These are phyloP conservation scores for Verticillium longisporum DNA, from an alignment of 2,329 filamentous ascomycete species.

Conservation along the genomic window DNA sequence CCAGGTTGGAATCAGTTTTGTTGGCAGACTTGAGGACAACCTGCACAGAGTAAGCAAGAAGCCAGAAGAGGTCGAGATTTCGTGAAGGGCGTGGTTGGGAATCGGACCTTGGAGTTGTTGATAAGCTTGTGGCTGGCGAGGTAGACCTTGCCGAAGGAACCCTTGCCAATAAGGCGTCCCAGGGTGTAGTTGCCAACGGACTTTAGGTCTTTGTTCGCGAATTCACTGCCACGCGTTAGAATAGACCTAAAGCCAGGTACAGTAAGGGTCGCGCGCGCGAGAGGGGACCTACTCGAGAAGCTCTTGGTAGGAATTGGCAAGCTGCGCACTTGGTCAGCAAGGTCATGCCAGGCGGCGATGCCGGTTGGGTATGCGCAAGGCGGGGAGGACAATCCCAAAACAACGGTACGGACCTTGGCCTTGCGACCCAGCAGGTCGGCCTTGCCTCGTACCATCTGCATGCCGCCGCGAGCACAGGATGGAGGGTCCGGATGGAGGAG, in stretches of 20 bases:
- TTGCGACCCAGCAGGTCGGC: conserved; percentile 54
- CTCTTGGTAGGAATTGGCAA: conserved; percentile 94
- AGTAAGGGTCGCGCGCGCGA: too few species aligned
- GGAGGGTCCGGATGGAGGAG: background rate
- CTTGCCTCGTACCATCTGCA: conserved; percentile 49
- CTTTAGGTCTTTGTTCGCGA: conserved; percentile 82
- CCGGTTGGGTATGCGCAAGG: background rate
- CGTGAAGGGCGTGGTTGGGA: background rate
- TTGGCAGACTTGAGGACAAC: conserved; percentile 98
- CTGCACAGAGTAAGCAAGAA: conserved; percentile 34
- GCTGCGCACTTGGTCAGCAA: conserved; percentile 41
- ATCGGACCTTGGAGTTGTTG: conserved; percentile 85
- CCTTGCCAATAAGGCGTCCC: conserved; percentile 89
- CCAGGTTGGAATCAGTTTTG: conserved; percentile 91
- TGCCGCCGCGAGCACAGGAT: conserved; percentile 25
- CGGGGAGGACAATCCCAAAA: background rate
- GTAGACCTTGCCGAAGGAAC: conserved; percentile 98
- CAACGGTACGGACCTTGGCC: conserved; percentile 42
- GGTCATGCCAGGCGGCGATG: conserved; percentile 1
- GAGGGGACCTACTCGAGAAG: conserved; percentile 70
- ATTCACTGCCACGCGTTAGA: conserved; percentile 59
- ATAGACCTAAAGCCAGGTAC: too few species aligned
- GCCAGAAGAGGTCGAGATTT: background rate
- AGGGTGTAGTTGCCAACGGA: conserved; percentile 93
- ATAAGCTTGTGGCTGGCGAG: conserved; percentile 93